These are phyloP conservation scores for Fistulinella prunicolor DNA, from an alignment of 768 basidiomycete genomes.

Conservation along the genomic window DNA sequence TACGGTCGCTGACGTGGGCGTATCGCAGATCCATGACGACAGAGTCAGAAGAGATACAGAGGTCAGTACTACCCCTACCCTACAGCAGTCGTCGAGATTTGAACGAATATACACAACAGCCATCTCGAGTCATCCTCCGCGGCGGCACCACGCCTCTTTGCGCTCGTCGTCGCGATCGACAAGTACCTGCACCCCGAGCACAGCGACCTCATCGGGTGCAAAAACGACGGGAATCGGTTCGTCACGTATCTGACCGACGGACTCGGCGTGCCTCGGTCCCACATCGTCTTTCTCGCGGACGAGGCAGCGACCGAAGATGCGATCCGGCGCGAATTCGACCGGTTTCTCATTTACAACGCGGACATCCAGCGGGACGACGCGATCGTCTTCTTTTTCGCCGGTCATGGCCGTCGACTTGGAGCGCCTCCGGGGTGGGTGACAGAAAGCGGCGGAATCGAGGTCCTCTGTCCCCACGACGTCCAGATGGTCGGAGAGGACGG, in stretches of 20 bases:
- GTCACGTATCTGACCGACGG: constrained; percentile 5
- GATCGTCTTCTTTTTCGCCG: constrained; percentile 20
- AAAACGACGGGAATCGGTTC: constrained; percentile 16
- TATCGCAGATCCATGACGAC: constrained; percentile 5
- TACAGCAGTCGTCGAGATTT: too few relatives aligned
- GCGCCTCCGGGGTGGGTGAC: constrained; percentile 21
- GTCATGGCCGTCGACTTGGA: constrained; percentile 10
- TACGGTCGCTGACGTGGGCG: neutral
- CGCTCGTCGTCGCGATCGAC: constrained; percentile 18
- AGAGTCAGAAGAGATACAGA: neutral
- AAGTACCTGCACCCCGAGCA: neutral
- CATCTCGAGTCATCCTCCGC: neutral
- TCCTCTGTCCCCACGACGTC: constrained; percentile 12
- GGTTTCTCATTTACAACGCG: constrained; percentile 10
- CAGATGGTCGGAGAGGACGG: constrained; percentile 6
- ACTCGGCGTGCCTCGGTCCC: constrained; percentile 12
- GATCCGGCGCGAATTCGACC: constrained; percentile 5
- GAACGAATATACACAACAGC: too few relatives aligned
- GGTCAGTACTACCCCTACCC: neutral
- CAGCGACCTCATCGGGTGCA: constrained; percentile 12
- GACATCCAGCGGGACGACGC: constrained; percentile 12
- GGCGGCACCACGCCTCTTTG: constrained; percentile 13
- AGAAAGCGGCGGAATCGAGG: constrained; percentile 11
- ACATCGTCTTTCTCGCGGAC: constrained; percentile 15
- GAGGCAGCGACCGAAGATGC: constrained; percentile 9